Percentiles rank a stretch among this genome's conserved stretches.
phyloP scores from a whole-genome alignment of 1,139 yeast species.

The Debaryomyces coudertii region DNA sequence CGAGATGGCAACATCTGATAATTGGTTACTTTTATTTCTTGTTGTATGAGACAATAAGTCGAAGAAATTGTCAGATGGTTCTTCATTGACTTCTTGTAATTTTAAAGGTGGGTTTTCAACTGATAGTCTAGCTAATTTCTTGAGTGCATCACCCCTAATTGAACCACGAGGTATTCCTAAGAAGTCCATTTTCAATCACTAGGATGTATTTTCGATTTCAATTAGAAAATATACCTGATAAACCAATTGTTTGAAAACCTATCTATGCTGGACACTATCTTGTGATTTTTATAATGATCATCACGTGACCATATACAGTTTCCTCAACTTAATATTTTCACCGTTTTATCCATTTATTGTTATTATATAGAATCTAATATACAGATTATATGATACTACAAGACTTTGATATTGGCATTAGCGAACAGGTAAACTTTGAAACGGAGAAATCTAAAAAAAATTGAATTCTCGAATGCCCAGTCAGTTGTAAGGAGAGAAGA shows the following conservation, averaged over 20 bases:
- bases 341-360: slow-evolving; percentile 5
- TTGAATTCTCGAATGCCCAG: slow-evolving; percentile 7
- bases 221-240: background rate
- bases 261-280: background rate
- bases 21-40: slow-evolving; percentile 14
- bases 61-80: slow-evolving; percentile 27
- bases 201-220: background rate
- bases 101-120: slow-evolving; percentile 28
- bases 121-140: slow-evolving; percentile 38
- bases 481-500: slow-evolving; percentile 1
- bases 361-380: slow-evolving; percentile 13
- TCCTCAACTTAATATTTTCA: background rate
- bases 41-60: slow-evolving; percentile 29
- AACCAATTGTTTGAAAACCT: background rate
- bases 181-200: slow-evolving; percentile 36
- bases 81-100: slow-evolving; percentile 19
- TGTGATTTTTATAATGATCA: background rate
- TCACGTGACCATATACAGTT: background rate
- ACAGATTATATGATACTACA: slow-evolving; percentile 12
- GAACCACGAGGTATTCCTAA: slow-evolving; percentile 42
- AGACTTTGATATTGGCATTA: slow-evolving; percentile 1
- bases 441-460: slow-evolving; percentile 8
- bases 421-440: slow-evolving; percentile 3
- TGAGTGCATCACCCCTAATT: slow-evolving; percentile 66
- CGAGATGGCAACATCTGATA: slow-evolving; percentile 44